These are phyloP conservation scores for Starmerella vaccinii DNA, from an alignment of 805 yeast species.

Conservation along the genomic window DNA sequence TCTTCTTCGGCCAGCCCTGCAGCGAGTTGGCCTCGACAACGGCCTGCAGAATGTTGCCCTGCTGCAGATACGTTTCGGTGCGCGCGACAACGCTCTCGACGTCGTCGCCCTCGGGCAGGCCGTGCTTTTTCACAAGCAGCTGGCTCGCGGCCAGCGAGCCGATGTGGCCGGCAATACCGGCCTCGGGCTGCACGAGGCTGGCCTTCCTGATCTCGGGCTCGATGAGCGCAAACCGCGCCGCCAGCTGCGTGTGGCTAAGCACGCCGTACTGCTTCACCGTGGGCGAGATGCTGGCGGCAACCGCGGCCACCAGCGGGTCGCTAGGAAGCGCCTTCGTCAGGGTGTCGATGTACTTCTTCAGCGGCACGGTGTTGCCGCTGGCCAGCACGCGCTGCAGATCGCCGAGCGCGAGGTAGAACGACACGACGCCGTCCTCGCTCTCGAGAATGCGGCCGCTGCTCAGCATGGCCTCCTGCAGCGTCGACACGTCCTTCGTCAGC, in stretches of 20 bases:
- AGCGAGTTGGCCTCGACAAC: slow-evolving; percentile 83
- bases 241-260: slow-evolving; percentile 64
- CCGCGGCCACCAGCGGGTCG: slow-evolving; percentile 42
- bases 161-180: slow-evolving; percentile 87
- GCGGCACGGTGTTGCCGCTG: slow-evolving; percentile 31
- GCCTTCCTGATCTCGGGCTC: slow-evolving; percentile 82
- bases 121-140: slow-evolving; percentile 66
- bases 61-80: slow-evolving; percentile 61
- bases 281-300: slow-evolving; percentile 40
- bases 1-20: slow-evolving; percentile 85
- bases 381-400: slow-evolving; percentile 37
- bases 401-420: slow-evolving; percentile 38
- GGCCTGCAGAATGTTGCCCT: slow-evolving; percentile 74
- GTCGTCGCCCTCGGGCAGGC: slow-evolving; percentile 71
- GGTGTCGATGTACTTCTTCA: slow-evolving; percentile 30
- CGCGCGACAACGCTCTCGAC: slow-evolving; percentile 82
- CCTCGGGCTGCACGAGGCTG: slow-evolving; percentile 83
- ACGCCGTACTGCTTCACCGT: slow-evolving; percentile 45
- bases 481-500: slow-evolving; percentile 48
- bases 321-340: slow-evolving; percentile 35
- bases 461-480: slow-evolving; percentile 37
- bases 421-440: slow-evolving; percentile 34
- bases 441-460: slow-evolving; percentile 34
- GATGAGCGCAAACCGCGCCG: slow-evolving; percentile 67
- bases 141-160: slow-evolving; percentile 69